These are phyloP conservation scores for Aspergillus carbonarius DNA, from an alignment of 2,329 filamentous ascomycete genomes.

Conservation along the genomic window DNA sequence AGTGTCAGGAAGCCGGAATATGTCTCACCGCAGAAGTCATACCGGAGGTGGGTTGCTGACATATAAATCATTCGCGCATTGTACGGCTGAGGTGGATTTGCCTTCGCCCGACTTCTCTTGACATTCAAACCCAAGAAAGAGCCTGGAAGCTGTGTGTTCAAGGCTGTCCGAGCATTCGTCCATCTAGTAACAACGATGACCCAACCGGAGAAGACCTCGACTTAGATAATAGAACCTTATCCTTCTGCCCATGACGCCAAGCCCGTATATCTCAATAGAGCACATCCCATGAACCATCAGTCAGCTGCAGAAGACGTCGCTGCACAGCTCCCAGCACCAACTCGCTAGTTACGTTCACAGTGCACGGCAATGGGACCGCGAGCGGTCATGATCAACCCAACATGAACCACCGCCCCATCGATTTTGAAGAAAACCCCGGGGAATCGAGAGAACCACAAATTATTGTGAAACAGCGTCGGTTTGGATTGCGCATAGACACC, in stretches of 20 bases:
- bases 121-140: conserved; percentile 9
- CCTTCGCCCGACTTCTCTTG: conserved; percentile 13
- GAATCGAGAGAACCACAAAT: background rate
- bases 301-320: conserved; percentile 2
- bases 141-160: conserved; percentile 9
- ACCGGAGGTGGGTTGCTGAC: conserved; percentile 21
- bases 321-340: conserved; percentile 13
- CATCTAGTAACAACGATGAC: conserved; percentile 13
- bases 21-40: conserved; percentile 25
- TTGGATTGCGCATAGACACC: background rate
- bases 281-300: conserved; percentile 14
- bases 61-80: conserved; percentile 17
- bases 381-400: conserved; percentile 10
- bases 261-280: conserved; percentile 8
- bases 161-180: conserved; percentile 12
- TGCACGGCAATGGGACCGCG: conserved; percentile 3
- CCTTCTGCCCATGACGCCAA: conserved; percentile 10
- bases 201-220: conserved; percentile 13
- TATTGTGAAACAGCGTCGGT: background rate
- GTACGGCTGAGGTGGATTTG: conserved; percentile 9
- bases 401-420: background rate
- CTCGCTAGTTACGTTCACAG: conserved; percentile 11
- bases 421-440: background rate
- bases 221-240: conserved; percentile 11
- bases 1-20: conserved; percentile 27